Evolutionary conservation across 495 filamentous ascomycete genomes (phyloP).

Genomic region (Penicillium paradoxum): DNA sequence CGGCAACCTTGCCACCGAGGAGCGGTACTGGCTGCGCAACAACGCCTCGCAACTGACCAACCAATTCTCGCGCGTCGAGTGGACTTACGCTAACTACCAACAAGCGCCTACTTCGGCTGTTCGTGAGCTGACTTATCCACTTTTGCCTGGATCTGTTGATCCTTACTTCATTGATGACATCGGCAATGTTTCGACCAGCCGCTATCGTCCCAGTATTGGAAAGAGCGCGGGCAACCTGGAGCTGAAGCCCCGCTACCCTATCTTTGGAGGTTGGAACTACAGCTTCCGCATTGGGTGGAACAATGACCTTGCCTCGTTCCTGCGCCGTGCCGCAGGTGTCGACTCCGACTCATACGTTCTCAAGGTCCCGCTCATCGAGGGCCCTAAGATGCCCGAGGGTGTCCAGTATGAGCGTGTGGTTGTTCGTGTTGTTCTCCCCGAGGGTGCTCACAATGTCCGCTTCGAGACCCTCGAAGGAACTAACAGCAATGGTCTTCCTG

Average conservation of each 20-base stretch:
- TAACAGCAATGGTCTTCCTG: conserved; percentile 37
- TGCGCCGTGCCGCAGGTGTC: conserved; percentile 54
- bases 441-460: conserved; percentile 79
- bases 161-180: conserved; percentile 96
- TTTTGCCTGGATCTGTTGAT: conserved; percentile 70
- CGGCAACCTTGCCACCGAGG: conserved; percentile 90
- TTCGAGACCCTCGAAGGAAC: conserved; percentile 35
- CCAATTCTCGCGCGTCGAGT: conserved; percentile 84
- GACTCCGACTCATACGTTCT: conserved; percentile 67
- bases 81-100: conserved; percentile 67
- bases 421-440: conserved; percentile 79
- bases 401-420: conserved; percentile 78
- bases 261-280: conserved; percentile 98
- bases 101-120: conserved; percentile 70
- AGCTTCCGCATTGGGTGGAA: conserved; percentile 95
- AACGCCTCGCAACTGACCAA: conserved; percentile 74
- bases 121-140: conserved; percentile 73
- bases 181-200: conserved; percentile 92
- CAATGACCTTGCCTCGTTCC: conserved; percentile 67
- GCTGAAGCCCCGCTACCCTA: conserved; percentile 83
- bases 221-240: conserved; percentile 77
- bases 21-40: conserved; percentile 87
- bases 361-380: conserved; percentile 93
- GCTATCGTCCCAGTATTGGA: conserved; percentile 66
- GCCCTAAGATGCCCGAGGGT: conserved; percentile 77